Base-by-base conservation (phyloP, 192 early-diverging fungal species). In the Coemansia aciculifera region DNA sequence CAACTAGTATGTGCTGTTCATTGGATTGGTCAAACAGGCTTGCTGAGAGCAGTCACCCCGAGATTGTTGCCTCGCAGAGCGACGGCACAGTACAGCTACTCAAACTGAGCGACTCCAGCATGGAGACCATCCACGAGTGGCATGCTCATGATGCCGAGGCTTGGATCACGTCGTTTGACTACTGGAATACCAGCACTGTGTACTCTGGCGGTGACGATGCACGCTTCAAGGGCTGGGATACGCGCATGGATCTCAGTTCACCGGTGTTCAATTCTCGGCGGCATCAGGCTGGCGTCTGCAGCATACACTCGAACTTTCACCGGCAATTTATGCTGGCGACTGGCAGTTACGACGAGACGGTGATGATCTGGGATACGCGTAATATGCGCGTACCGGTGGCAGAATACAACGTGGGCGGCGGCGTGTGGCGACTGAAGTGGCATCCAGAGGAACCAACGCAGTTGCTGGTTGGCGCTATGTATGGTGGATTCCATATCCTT, bases 351-450 rank as follows among this genome's bases (percentile, higher is more conserved):
- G 95, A 99, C 74, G 95, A 97, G 46, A 83, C 86, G 21, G 80
- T 98, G 42, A 69, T 90, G 60, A 85, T 97, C 42, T 99, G 97
- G 97, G 97, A 99, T 72, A 92, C 87, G 5, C 87, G 97, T 10
- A 85, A 73, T 8, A 93, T 97, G 91, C 82, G 89, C n/a, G 42
- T 62, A 21, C 94, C 95, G 3, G 24, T 94, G 49, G 66, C 78
- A 1, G 90, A 91, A 21, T 71, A 86, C 44, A 86, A 85, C 32
- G 88, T 90, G 17, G 93, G 89, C 31, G 94, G 96, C 6, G 96
- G 96, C 10, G 92, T 96, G 10, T 99, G 97, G 97, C 80, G 95
- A 24, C 73, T 99, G 39, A 93, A 93, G 81, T 99, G 95, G 95
- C 95, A 98, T 69, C 97, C 97, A 1, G 84, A 78, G 0, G 75